Evolutionary conservation across 2,329 filamentous ascomycete species (phyloP), one percentile per base, ranked within the genome.

Genomic region (Cephalotrichum gorgonifer): DNA sequence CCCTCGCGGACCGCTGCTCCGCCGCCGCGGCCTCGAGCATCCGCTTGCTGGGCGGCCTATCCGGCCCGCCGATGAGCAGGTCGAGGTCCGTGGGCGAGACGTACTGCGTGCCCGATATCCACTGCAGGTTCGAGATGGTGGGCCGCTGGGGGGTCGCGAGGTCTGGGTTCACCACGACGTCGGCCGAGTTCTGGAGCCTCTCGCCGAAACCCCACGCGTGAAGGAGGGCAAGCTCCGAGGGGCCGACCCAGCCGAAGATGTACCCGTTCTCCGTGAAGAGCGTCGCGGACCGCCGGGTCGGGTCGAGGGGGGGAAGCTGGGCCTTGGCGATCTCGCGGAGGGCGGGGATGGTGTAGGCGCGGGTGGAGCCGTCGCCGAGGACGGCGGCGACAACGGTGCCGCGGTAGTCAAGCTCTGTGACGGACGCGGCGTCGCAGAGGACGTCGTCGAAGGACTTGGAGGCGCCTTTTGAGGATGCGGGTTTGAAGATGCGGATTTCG

Each of bases 41-140:
- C 31, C 86, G 81, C 66, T 94, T 94, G 52, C 86, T 93, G 1
- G 88, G 84, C 3, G 91, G 93, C 3, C 93, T 79, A 59, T 93
- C 85, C 2, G 89, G 83, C 0, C 91, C 91, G 46, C 91, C 88
- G 52, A 98, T 93, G 2, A 98, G 72, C 2, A 95, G 68, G 60
- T 97, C 93, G 59, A 98, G 81, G 58, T 98, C 93, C 2, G 83
- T 75, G 0, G 88, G 85, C 2, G 88, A 88, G 43, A 98, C 78
- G 57, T 94, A 86, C 64, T 96, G 91, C 1, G 91, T 97, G 4
- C 93, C 93, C 0, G 89, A 86, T 47, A 98, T 88, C 93, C 93
- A 98, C 66, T 97, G 89, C 33, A 98, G 67, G 58, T 94, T 95
- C 20, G 87, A 94, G 52, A 98, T 98, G 0, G 89, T 95, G 1